These are phyloP conservation scores for Quercus agrifolia DNA, from an alignment of 306 rosid species.

Conservation along the genomic window DNA sequence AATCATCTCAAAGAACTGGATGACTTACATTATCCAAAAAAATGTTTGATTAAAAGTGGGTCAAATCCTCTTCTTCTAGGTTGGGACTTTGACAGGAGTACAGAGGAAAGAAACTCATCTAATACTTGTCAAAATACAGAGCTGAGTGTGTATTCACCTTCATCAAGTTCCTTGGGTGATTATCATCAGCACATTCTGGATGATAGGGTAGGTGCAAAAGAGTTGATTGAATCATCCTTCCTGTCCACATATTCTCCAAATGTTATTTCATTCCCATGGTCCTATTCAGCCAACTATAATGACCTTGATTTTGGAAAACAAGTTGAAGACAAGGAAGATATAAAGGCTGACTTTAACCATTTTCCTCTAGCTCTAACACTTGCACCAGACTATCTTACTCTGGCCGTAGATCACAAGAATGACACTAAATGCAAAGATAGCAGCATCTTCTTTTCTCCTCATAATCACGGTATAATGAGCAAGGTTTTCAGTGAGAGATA, in stretches of 20 bases:
- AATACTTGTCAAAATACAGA: slow-evolving; percentile 21
- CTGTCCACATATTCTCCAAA: slow-evolving; percentile 22
- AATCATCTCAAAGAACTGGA: slow-evolving; percentile 32
- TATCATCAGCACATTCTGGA: slow-evolving; percentile 23
- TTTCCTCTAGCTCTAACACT: slow-evolving; percentile 33
- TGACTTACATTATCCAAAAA: slow-evolving; percentile 12
- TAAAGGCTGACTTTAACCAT: slow-evolving; percentile 27
- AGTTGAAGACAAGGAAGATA: slow-evolving; percentile 32
- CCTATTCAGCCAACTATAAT: slow-evolving; percentile 29
- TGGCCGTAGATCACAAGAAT: slow-evolving; percentile 23
- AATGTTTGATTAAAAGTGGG: slow-evolving; percentile 26
- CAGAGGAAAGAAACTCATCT: slow-evolving; percentile 24
- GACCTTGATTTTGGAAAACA: slow-evolving; percentile 30
- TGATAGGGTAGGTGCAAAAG: slow-evolving; percentile 16
- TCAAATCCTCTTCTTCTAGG: slow-evolving; percentile 43
- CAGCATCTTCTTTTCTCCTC: slow-evolving; percentile 29
- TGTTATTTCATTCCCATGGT: slow-evolving; percentile 25
- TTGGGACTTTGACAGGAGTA: slow-evolving; percentile 27
- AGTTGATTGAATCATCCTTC: slow-evolving; percentile 35
- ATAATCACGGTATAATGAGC: slow-evolving; percentile 28
- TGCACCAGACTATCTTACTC: slow-evolving; percentile 25
- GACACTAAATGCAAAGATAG: slow-evolving; percentile 27
- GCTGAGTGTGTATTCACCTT: slow-evolving; percentile 18
- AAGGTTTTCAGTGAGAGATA: slow-evolving; percentile 21
- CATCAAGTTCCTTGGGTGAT: slow-evolving; percentile 24